phyloP scores from a whole-genome alignment of 2,329 filamentous ascomycete species.

The Septoria petroselini region DNA sequence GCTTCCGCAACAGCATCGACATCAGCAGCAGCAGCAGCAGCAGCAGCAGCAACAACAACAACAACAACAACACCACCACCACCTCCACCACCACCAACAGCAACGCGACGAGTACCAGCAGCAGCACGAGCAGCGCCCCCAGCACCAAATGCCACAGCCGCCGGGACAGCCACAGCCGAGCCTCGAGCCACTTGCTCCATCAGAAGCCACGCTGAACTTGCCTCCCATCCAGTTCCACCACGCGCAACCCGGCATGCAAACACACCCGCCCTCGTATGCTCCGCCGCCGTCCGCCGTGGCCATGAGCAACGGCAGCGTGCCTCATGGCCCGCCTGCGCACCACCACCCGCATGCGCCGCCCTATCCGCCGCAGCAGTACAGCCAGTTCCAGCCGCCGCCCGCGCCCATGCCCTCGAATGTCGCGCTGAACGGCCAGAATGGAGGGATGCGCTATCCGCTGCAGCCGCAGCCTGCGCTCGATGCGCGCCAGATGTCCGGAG shows the following conservation, averaged over 20 bases:
- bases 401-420: constrained; percentile 15
- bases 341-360: constrained; percentile 23
- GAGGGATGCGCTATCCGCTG: constrained; percentile 51
- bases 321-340: constrained; percentile 11
- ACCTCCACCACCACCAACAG: not conserved
- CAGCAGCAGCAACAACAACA: constrained; percentile 1
- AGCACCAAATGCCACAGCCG: constrained; percentile 6
- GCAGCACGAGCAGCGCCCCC: constrained; percentile 1
- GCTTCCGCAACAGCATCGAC: not conserved
- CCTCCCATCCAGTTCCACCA: constrained; percentile 31
- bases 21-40: not conserved
- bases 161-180: constrained; percentile 17
- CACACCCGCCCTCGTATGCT: constrained; percentile 28
- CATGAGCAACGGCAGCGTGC: constrained; percentile 23
- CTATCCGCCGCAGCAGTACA: constrained; percentile 28
- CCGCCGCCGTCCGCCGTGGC: constrained; percentile 15
- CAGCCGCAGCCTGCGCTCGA: constrained; percentile 45
- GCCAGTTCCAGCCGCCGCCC: constrained; percentile 23
- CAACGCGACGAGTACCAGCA: not conserved
- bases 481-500: constrained; percentile 55
- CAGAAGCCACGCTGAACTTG: constrained; percentile 18
- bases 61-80: not conserved
- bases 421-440: constrained; percentile 25
- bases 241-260: constrained; percentile 25
- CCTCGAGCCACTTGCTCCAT: constrained; percentile 13